Base-by-base conservation (phyloP, 768 basidiomycete species). In the Mycena floridula region DNA sequence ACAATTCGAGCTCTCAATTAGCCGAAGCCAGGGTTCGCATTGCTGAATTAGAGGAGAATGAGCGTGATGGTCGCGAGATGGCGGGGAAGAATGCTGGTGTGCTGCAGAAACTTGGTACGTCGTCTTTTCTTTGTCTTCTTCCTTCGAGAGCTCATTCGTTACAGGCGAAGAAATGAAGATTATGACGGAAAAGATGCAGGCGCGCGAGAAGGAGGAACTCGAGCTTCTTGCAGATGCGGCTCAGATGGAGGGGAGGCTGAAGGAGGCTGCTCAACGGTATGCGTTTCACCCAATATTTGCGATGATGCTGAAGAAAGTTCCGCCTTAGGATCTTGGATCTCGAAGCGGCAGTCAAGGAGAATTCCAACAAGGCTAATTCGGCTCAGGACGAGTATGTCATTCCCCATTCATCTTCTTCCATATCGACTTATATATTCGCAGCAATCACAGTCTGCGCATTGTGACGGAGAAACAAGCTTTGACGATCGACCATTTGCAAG, bases 1-100 rank as follows among this genome's bases (percentile, higher is more conserved):
- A 70, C 30, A 57, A 56, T 16, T 62, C 72, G 49, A 66, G 69
- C 11, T 54, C 64, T 5, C 70, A 74, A 28, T 51, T 75, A 3
- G 57, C 64, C n/a, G 72, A 73, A 47, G 62, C 70, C 1, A 69
- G 62, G 44, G 51, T 55, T 30, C 68, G 67, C 8, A 52, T 67
- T 12, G 38, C 52, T 4, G 70, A 73, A 23, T 54, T 74, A 6
- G 72, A 74, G 49, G 52, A 42, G 4, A 43, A 40, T 32, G 40
- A 42, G 27, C 39, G 28, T n/a, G 42, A 50, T 16, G 46, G 43
- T 9, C 13, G 15, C 9, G 16, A 22, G 15, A 38, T 30, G 28
- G 37, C 39, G 49, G 35, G 45, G 7, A 43, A 46, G 16, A 45
- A 54, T 21, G 50, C 47, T 35, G 45, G 38, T 8, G 54, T 46